Evolutionary conservation across 2,329 filamentous ascomycete genomes (phyloP).

Genomic region (Mycosphaerella arachidis): DNA sequence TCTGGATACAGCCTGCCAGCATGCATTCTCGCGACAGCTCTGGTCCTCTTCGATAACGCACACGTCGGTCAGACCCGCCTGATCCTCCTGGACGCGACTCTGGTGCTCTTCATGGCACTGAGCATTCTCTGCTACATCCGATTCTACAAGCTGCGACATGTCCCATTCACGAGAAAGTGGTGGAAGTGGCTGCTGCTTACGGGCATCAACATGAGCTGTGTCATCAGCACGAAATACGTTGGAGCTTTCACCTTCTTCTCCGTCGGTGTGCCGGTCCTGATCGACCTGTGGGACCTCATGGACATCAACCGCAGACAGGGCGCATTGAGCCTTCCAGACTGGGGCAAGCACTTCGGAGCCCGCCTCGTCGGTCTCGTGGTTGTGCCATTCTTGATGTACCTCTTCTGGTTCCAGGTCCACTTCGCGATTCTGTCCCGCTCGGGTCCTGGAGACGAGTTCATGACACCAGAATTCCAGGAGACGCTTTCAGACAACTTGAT

Average conservation of each 20-base stretch:
- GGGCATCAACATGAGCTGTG: slow-evolving; percentile 89
- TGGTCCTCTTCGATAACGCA: slow-evolving; percentile 94
- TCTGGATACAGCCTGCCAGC: slow-evolving; percentile 95
- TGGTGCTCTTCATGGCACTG: slow-evolving; percentile 94
- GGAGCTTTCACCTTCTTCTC: slow-evolving; percentile 96
- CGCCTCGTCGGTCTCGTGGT: slow-evolving; percentile 81
- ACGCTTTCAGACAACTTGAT: slow-evolving; percentile 92
- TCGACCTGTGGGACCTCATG: slow-evolving; percentile 92
- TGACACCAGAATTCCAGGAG: slow-evolving; percentile 97
- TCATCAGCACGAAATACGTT: slow-evolving; percentile 98
- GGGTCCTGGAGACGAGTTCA: slow-evolving; percentile 95
- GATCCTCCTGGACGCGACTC: slow-evolving; percentile 88
- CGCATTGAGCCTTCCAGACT: slow-evolving; percentile 71
- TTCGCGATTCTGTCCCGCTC: slow-evolving; percentile 84
- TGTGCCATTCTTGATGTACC: slow-evolving; percentile 93
- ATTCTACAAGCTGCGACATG: slow-evolving; percentile 93
- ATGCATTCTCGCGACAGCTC: slow-evolving; percentile 75
- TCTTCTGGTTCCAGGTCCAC: slow-evolving; percentile 99
- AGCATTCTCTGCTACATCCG: slow-evolving; percentile 92
- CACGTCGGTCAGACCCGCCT: slow-evolving; percentile 94
- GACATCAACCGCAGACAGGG: slow-evolving; percentile 82
- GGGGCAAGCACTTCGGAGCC: slow-evolving; percentile 84
- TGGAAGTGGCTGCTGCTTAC: slow-evolving; percentile 99
- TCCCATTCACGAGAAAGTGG: slow-evolving; percentile 90
- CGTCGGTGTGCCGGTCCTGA: slow-evolving; percentile 85